Evolutionary conservation across 2,329 filamentous ascomycete genomes (phyloP).

Genomic region (Knoxdaviesia proteae): DNA sequence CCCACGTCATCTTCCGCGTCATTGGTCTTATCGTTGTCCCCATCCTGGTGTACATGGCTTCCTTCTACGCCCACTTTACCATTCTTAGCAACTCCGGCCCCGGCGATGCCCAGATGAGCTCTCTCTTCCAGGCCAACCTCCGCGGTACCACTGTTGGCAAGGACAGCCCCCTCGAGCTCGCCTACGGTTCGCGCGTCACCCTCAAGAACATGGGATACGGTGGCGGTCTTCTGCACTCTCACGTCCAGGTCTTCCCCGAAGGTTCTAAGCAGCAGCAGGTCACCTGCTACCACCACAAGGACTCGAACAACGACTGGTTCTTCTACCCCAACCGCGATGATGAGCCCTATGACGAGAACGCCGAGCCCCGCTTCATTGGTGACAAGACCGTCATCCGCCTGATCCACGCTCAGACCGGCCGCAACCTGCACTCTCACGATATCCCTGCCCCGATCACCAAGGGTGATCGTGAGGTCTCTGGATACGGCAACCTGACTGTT

Average conservation of each 20-base stretch:
- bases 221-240: slow-evolving; percentile 85
- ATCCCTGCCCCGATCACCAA: slow-evolving; percentile 80
- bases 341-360: slow-evolving; percentile 48
- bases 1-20: slow-evolving; percentile 62
- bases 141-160: slow-evolving; percentile 84
- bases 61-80: slow-evolving; percentile 85
- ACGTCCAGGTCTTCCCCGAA: slow-evolving; percentile 89
- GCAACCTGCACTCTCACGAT: slow-evolving; percentile 88
- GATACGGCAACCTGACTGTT: slow-evolving; percentile 85
- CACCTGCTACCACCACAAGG: slow-evolving; percentile 98
- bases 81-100: slow-evolving; percentile 86
- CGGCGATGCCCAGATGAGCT: slow-evolving; percentile 99
- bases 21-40: slow-evolving; percentile 78
- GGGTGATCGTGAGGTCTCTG: slow-evolving; percentile 78
- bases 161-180: slow-evolving; percentile 83
- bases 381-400: slow-evolving; percentile 65
- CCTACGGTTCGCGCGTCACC: slow-evolving; percentile 71
- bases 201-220: slow-evolving; percentile 99
- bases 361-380: slow-evolving; percentile 53
- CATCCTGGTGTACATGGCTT: slow-evolving; percentile 80
- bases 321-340: slow-evolving; percentile 84
- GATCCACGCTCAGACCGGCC: slow-evolving; percentile 85
- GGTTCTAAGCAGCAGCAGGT: slow-evolving; percentile 89
- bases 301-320: slow-evolving; percentile 99
- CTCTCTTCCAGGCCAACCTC: slow-evolving; percentile 93